phyloP scores from a whole-genome alignment of 495 filamentous ascomycete genomes.

The Tirmania nivea region DNA sequence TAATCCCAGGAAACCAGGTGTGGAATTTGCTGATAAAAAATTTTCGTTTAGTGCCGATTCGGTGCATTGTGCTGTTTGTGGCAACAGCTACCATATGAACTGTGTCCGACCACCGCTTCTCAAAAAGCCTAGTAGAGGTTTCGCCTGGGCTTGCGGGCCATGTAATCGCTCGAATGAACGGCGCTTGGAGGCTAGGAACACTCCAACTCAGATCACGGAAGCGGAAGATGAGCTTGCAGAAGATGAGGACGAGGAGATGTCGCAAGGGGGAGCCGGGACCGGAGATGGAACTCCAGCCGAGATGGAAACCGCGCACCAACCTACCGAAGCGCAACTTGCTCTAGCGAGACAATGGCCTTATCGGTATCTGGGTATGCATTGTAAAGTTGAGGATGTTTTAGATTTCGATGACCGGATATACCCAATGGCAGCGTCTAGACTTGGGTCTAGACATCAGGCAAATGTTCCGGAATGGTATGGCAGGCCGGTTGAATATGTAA shows the following conservation, averaged over 20 bases:
- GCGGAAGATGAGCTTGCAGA: conserved; percentile 61
- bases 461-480: conserved; percentile 68
- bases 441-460: conserved; percentile 84
- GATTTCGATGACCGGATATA: conserved; percentile 98
- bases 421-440: conserved; percentile 75
- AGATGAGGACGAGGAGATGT: conserved; percentile 53
- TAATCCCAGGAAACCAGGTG: conserved; percentile 34
- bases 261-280: conserved; percentile 26
- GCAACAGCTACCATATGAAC: conserved; percentile 93
- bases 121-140: conserved; percentile 93
- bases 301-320: conserved; percentile 22
- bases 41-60: conserved; percentile 65
- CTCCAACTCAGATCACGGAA: conserved; percentile 40
- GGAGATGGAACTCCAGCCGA: conserved; percentile 27
- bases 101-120: conserved; percentile 81
- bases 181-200: conserved; percentile 76
- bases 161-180: conserved; percentile 87
- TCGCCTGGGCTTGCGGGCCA: conserved; percentile 92
- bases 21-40: conserved; percentile 59
- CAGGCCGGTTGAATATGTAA: conserved; percentile 66
- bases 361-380: conserved; percentile 88
- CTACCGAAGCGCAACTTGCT: conserved; percentile 73
- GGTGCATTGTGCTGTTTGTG: conserved; percentile 89
- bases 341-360: conserved; percentile 91
- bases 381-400: conserved; percentile 82